Conservation (phyloP, 192 early-diverging fungal species). For the Endogone sp. region DNA sequence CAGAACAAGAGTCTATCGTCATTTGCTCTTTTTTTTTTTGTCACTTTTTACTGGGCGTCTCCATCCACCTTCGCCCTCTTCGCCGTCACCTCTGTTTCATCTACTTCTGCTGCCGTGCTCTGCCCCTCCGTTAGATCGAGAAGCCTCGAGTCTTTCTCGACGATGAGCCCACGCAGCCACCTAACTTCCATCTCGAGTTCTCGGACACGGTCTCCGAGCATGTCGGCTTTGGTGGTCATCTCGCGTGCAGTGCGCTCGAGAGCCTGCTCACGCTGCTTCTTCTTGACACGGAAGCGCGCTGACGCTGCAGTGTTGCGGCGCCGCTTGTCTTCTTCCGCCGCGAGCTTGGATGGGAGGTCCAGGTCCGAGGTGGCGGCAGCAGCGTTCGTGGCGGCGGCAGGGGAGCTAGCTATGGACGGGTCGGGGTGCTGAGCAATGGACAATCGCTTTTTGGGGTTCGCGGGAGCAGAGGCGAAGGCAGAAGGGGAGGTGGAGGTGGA, state of each 20-base stretch:
- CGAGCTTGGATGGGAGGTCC: constrained; percentile 18
- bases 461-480: too few relatives aligned
- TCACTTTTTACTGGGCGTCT: too few relatives aligned
- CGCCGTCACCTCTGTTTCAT: too few relatives aligned
- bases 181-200: constrained; percentile 90
- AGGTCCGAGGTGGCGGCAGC: too few relatives aligned
- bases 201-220: constrained; percentile 69
- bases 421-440: too few relatives aligned
- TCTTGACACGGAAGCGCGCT: constrained; percentile 92
- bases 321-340: constrained; percentile 83
- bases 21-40: too few relatives aligned
- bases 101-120: neutral
- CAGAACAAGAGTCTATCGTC: too few relatives aligned
- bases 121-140: neutral
- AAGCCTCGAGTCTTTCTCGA: constrained; percentile 54
- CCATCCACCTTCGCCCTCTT: too few relatives aligned
- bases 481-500: too few relatives aligned
- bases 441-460: too few relatives aligned
- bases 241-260: constrained; percentile 78
- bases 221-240: constrained; percentile 65
- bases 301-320: constrained; percentile 92
- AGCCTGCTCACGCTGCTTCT: constrained; percentile 87
- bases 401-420: too few relatives aligned
- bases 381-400: too few relatives aligned
- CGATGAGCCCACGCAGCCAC: constrained; percentile 83